Conservation (phyloP, 1,284 basidiomycete genomes). For the Pisolithus thermaeus region DNA sequence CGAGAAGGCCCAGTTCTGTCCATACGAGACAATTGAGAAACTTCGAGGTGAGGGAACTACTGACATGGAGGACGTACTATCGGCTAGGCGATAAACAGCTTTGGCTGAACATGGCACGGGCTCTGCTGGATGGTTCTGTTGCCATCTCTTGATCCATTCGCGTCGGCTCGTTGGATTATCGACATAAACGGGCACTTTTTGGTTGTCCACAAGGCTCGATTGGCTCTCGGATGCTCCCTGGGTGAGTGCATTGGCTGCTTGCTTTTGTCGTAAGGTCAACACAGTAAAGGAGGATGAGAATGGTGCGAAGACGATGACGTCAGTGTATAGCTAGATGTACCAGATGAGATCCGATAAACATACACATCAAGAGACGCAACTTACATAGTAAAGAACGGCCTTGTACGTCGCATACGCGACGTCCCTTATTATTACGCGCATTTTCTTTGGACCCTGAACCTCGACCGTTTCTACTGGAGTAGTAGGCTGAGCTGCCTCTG, state of each 20-base stretch:
- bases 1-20: slow-evolving; percentile 62
- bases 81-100: slow-evolving; percentile 82
- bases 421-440: slow-evolving; percentile 65
- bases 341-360: not conserved
- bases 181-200: slow-evolving; percentile 11
- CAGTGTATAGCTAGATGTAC: slow-evolving; percentile 70
- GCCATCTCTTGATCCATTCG: slow-evolving; percentile 67
- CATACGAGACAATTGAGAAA: slow-evolving; percentile 1
- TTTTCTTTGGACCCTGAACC: slow-evolving; percentile 40
- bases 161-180: slow-evolving; percentile 40
- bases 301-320: slow-evolving; percentile 79
- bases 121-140: slow-evolving; percentile 47
- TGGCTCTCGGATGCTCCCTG: slow-evolving; percentile 32
- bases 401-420: slow-evolving; percentile 80
- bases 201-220: slow-evolving; percentile 25
- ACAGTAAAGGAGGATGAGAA: slow-evolving; percentile 62
- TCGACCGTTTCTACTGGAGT: not conserved
- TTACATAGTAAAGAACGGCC: slow-evolving; percentile 78
- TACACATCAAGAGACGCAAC: slow-evolving; percentile 14
- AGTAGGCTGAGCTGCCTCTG: slow-evolving; percentile 1
- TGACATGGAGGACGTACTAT: slow-evolving; percentile 49
- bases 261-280: slow-evolving; percentile 15
- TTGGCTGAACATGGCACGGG: slow-evolving; percentile 84
- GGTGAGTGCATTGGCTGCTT: slow-evolving; percentile 21
- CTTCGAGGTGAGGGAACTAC: not conserved